These are phyloP conservation scores for Torulaspora quercuum DNA, from an alignment of 805 yeast genomes.

Conservation along the genomic window DNA sequence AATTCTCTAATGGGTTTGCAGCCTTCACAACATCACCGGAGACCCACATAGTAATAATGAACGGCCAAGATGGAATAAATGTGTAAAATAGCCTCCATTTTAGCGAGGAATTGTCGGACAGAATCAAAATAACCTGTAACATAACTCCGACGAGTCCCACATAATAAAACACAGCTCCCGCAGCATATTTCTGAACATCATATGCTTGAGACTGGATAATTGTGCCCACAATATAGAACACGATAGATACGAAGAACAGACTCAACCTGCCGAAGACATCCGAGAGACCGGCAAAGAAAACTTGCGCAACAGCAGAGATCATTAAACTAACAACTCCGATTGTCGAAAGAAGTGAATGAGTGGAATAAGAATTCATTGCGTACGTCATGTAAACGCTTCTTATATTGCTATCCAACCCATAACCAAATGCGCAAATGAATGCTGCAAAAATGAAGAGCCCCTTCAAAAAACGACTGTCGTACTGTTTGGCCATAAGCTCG, in stretches of 20 bases:
- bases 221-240: conserved; percentile 54
- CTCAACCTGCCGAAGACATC: conserved; percentile 56
- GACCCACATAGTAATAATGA: conserved; percentile 69
- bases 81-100: conserved; percentile 62
- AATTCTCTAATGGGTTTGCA: conserved; percentile 42
- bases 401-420: conserved; percentile 53
- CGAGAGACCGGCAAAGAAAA: conserved; percentile 52
- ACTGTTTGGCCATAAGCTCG: conserved; percentile 48
- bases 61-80: conserved; percentile 62
- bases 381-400: conserved; percentile 44
- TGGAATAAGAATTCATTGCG: conserved; percentile 49
- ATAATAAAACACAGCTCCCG: conserved; percentile 47
- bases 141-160: conserved; percentile 58
- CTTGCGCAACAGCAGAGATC: conserved; percentile 59
- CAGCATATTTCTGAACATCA: conserved; percentile 50
- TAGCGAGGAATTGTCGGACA: conserved; percentile 60
- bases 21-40: conserved; percentile 49
- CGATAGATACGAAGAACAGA: conserved; percentile 42
- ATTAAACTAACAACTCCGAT: conserved; percentile 51
- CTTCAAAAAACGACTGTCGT: conserved; percentile 32
- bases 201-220: conserved; percentile 53
- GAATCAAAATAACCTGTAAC: conserved; percentile 50
- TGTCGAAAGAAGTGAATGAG: conserved; percentile 51
- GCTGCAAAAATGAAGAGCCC: conserved; percentile 40
- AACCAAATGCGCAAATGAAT: conserved; percentile 48